Conservation (phyloP, 805 yeast genomes). For the Yarrowia yakushimensis region DNA sequence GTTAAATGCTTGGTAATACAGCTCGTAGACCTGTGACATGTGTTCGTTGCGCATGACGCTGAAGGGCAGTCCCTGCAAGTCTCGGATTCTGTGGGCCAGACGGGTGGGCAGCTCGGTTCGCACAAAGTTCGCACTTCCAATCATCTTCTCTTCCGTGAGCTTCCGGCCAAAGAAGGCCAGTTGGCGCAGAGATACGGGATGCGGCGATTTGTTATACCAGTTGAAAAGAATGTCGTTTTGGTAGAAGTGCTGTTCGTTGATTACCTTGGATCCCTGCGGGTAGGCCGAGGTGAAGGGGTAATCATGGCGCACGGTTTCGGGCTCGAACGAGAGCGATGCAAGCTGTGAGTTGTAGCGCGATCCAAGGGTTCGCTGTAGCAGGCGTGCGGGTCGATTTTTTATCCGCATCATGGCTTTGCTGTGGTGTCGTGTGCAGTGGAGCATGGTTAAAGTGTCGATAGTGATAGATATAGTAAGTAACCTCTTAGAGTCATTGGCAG, state of each 20-base stretch:
- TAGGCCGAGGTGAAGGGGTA: constrained; percentile 30
- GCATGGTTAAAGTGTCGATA: constrained; percentile 19
- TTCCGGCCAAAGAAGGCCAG: constrained; percentile 84
- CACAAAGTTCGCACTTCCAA: constrained; percentile 85
- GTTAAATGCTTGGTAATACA: constrained; percentile 84
- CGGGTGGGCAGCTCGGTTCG: constrained; percentile 80
- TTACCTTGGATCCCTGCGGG: constrained; percentile 43
- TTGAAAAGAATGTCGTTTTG: constrained; percentile 67
- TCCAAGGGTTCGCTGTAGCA: background rate
- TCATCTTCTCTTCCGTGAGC: constrained; percentile 69
- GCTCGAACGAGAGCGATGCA: constrained; percentile 19
- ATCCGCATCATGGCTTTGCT: constrained; percentile 9
- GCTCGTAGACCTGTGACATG: constrained; percentile 80
- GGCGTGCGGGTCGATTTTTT: background rate
- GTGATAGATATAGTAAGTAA: constrained; percentile 21
- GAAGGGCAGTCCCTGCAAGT: constrained; percentile 78
- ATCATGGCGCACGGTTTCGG: constrained; percentile 8
- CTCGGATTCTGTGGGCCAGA: constrained; percentile 73
- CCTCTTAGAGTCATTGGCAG: constrained; percentile 22
- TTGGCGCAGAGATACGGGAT: constrained; percentile 87
- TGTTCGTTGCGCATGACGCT: constrained; percentile 82
- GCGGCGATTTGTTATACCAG: constrained; percentile 66
- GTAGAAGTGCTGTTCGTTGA: constrained; percentile 75
- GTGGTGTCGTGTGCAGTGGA: constrained; percentile 18
- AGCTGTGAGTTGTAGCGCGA: constrained; percentile 14